A percentile compares a stretch with the other conserved stretches of the same genome.
Conservation (phyloP, 202 grass and related monocot species). For the Musa balbisiana region DNA sequence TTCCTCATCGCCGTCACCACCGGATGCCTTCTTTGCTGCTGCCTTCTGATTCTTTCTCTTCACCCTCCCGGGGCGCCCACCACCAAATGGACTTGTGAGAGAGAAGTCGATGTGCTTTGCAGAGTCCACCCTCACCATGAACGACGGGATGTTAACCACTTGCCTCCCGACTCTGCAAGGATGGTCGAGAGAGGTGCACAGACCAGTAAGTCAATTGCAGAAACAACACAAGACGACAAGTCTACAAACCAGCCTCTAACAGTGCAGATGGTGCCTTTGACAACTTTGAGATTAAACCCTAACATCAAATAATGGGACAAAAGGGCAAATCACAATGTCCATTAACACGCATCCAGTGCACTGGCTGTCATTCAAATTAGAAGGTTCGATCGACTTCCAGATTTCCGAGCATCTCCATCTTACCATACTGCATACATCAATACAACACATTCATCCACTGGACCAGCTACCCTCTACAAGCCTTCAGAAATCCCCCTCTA, state of each 20-base stretch:
- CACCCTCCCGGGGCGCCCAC: conserved; percentile 6
- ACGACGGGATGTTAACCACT: conserved; percentile 10
- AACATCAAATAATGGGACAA: too few species aligned
- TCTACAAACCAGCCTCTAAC: neutral
- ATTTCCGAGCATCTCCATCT: too few species aligned
- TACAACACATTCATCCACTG: too few species aligned
- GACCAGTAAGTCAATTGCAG: neutral
- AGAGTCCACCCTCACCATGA: conserved; percentile 10
- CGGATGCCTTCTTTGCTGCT: conserved; percentile 9
- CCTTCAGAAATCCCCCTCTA: too few species aligned
- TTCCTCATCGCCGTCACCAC: conserved; percentile 2
- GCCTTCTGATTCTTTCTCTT: conserved; percentile 21
- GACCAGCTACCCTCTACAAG: too few species aligned
- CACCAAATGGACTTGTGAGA: conserved; percentile 15
- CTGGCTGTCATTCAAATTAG: too few species aligned
- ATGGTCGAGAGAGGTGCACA: neutral
- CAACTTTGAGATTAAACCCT: too few species aligned
- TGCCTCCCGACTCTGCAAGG: conserved; percentile 13
- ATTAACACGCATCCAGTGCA: too few species aligned
- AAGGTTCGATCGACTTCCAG: too few species aligned
- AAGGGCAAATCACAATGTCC: too few species aligned
- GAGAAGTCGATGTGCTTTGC: conserved; percentile 22
- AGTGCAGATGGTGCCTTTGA: too few species aligned
- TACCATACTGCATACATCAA: too few species aligned
- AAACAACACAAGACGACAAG: neutral